Conservation (phyloP, 2,329 filamentous ascomycete species). For the Ophiostoma tasmaniense region DNA sequence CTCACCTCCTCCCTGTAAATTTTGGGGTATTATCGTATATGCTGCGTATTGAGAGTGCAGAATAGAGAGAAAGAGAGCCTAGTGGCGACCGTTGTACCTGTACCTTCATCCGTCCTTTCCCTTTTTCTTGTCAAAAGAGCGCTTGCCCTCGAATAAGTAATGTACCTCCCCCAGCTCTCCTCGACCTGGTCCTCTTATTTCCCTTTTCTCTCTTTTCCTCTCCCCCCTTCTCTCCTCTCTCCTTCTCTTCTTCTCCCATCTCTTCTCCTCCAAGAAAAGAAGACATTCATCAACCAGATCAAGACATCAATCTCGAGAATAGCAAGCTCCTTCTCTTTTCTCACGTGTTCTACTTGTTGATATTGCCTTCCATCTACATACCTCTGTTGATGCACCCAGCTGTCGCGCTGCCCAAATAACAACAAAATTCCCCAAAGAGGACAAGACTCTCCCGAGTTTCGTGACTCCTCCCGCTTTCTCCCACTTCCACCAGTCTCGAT, state of each 20-base stretch:
- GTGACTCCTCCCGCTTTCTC: slow-evolving; percentile 6
- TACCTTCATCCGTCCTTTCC: slow-evolving; percentile 14
- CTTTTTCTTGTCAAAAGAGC: slow-evolving; percentile 18
- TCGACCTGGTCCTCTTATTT: slow-evolving; percentile 6
- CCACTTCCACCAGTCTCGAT: slow-evolving; percentile 38
- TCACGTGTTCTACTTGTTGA: not conserved
- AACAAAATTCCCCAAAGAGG: slow-evolving; percentile 21
- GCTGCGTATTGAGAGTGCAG: no score
- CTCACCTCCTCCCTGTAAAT: not conserved
- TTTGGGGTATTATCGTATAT: not conserved
- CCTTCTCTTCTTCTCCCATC: not conserved
- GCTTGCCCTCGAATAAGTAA: slow-evolving; percentile 23
- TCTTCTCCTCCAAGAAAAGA: not conserved
- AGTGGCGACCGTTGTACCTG: not conserved
- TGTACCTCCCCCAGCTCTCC: slow-evolving; percentile 18
- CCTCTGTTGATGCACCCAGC: slow-evolving; percentile 3
- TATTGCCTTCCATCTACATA: not conserved
- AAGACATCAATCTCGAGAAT: not conserved
- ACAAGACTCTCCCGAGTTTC: slow-evolving; percentile 16
- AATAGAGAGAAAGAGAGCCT: not conserved
- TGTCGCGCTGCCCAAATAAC: slow-evolving; percentile 15
- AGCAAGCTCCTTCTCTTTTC: not conserved
- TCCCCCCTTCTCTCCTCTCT: not conserved
- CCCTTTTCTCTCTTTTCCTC: slow-evolving; percentile 5
- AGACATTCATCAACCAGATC: not conserved